Percentiles rank a stretch among this genome's conserved stretches.
These are phyloP conservation scores for Hypoxylon sp. DNA, from an alignment of 2,329 filamentous ascomycete genomes.

Conservation along the genomic window DNA sequence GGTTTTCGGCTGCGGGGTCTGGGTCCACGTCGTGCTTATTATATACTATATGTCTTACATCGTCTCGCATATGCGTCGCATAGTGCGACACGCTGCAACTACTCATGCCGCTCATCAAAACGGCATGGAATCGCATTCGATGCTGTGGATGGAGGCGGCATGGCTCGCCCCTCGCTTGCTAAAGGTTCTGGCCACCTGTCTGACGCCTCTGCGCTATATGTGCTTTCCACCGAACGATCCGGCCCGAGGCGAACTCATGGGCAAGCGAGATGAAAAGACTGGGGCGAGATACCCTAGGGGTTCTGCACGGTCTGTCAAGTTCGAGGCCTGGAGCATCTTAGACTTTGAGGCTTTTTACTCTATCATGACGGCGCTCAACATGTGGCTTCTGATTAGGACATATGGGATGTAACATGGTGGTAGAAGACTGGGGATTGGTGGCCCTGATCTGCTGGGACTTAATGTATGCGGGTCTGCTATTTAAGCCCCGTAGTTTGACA, in stretches of 20 bases:
- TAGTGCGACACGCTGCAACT: not conserved
- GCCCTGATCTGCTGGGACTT: not conserved
- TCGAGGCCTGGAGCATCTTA: slow-evolving; percentile 6
- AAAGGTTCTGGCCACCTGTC: slow-evolving; percentile 5
- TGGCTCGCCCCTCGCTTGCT: slow-evolving; percentile 8
- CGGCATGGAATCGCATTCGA: not conserved
- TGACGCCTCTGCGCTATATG: slow-evolving; percentile 14
- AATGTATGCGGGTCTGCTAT: not conserved
- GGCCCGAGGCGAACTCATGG: slow-evolving; percentile 5
- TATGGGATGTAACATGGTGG: slow-evolving; percentile 3
- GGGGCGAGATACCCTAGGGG: slow-evolving; percentile 5
- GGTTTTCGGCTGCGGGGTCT: slow-evolving; percentile 21
- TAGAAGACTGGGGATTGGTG: not conserved
- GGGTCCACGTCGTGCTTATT: slow-evolving; percentile 12
- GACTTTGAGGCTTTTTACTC: slow-evolving; percentile 10
- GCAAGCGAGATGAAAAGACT: slow-evolving; percentile 7
- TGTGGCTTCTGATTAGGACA: slow-evolving; percentile 8
- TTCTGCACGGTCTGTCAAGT: slow-evolving; percentile 4
- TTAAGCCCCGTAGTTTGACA: not conserved
- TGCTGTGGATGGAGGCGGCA: not conserved
- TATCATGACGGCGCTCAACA: not conserved
- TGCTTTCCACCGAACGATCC: slow-evolving; percentile 10
- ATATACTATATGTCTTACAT: slow-evolving; percentile 3
- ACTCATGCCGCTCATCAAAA: not conserved
- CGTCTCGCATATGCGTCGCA: not conserved